phyloP scores from a whole-genome alignment of 805 yeast genomes.

The Metschnikowia amazonensis region DNA sequence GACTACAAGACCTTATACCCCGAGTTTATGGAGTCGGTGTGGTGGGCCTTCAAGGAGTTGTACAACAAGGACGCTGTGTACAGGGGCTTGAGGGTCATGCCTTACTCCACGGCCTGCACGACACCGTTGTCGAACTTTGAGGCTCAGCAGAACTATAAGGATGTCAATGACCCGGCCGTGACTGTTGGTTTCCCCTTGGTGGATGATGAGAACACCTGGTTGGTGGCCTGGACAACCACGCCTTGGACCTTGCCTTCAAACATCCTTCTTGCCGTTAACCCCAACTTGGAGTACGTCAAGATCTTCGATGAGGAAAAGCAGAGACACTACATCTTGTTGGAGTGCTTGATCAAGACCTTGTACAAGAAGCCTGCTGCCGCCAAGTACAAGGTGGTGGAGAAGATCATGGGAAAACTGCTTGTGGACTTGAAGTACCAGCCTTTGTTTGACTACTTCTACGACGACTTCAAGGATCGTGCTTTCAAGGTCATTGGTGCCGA shows the following conservation, averaged over 20 bases:
- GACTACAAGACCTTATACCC: constrained; percentile 97
- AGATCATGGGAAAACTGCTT: constrained; percentile 73
- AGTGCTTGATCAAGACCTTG: constrained; percentile 72
- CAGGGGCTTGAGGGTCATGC: constrained; percentile 97
- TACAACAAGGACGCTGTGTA: constrained; percentile 84
- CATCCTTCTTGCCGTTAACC: constrained; percentile 87
- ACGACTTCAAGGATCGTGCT: constrained; percentile 69
- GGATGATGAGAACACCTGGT: constrained; percentile 74
- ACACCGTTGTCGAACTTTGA: constrained; percentile 97
- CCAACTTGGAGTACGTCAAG: constrained; percentile 86
- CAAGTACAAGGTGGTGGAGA: constrained; percentile 78
- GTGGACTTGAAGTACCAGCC: constrained; percentile 81
- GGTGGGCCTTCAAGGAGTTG: constrained; percentile 97
- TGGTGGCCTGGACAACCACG: constrained; percentile 99
- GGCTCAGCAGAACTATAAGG: constrained; percentile 98
- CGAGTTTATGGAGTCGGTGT: constrained; percentile 93
- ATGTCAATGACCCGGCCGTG: constrained; percentile 94
- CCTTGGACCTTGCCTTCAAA: constrained; percentile 99
- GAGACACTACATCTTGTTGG: constrained; percentile 77
- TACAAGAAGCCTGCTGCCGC: constrained; percentile 95
- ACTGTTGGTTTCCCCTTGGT: constrained; percentile 82
- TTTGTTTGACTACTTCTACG: constrained; percentile 74
- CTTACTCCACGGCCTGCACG: constrained; percentile 95
- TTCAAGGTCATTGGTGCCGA: constrained; percentile 79
- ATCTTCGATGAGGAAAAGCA: constrained; percentile 85